Evolutionary conservation across 768 basidiomycete genomes (phyloP).

Genomic region (Dentipellis sp.): DNA sequence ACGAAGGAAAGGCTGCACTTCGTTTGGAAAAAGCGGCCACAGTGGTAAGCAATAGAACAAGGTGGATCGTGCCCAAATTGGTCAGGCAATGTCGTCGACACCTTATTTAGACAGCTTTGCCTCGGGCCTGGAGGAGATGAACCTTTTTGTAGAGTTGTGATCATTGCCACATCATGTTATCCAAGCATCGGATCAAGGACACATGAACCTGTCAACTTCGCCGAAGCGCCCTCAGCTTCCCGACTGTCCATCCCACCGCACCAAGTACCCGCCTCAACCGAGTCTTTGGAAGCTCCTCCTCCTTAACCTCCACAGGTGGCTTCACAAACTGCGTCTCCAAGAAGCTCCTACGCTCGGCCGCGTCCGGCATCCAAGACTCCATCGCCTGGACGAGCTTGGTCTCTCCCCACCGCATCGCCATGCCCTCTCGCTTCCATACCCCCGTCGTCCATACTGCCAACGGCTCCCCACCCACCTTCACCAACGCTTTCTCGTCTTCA

Average conservation of each 20-base stretch:
- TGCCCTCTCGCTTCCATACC: constrained; percentile 60
- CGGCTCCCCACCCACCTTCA: constrained; percentile 23
- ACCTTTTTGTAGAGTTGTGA: too few relatives aligned
- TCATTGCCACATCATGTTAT: too few relatives aligned
- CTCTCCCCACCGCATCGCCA: constrained; percentile 54
- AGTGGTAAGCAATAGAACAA: too few relatives aligned
- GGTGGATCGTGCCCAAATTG: too few relatives aligned
- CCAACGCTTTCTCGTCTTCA: neutral
- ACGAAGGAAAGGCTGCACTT: too few relatives aligned
- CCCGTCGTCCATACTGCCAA: constrained; percentile 63
- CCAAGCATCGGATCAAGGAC: too few relatives aligned
- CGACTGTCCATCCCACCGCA: neutral
- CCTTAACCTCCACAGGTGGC: constrained; percentile 1
- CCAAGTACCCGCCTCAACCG: neutral
- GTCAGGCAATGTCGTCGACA: too few relatives aligned
- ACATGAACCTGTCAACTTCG: neutral
- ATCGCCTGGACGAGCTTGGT: constrained; percentile 37
- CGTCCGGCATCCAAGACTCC: constrained; percentile 26
- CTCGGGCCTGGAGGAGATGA: too few relatives aligned
- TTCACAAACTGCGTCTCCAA: constrained; percentile 14
- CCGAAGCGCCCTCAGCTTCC: neutral
- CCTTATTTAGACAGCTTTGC: too few relatives aligned
- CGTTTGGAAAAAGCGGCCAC: too few relatives aligned
- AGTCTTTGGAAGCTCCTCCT: neutral
- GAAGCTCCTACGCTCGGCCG: constrained; percentile 4